Percentiles rank a stretch among this genome's conserved stretches.
phyloP scores from a whole-genome alignment of 2,329 filamentous ascomycete genomes.

The Davidsoniella neocaledoniae region DNA sequence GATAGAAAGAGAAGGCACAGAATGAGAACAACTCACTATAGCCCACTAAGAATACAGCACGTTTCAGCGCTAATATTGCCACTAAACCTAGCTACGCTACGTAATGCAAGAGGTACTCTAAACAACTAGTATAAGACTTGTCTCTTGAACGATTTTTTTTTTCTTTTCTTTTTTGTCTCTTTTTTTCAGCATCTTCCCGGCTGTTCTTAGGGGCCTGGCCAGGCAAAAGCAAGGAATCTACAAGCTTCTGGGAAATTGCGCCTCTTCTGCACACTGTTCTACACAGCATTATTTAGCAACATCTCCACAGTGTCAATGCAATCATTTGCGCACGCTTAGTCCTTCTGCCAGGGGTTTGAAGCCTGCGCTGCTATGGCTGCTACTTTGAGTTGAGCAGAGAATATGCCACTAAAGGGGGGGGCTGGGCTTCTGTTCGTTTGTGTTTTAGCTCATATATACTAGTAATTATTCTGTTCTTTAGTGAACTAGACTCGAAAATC shows the following conservation, averaged over 20 bases:
- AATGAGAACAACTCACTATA: background rate
- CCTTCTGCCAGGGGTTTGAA: background rate
- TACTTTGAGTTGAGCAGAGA: background rate
- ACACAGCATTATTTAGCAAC: background rate
- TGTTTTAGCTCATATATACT: too few relatives aligned
- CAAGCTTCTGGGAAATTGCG: constrained; percentile 4
- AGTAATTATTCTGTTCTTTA: too few relatives aligned
- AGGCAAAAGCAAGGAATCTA: constrained; percentile 1
- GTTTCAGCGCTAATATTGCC: background rate
- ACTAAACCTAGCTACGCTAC: background rate
- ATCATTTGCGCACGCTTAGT: background rate
- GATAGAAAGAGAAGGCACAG: background rate
- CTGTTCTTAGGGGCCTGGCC: background rate
- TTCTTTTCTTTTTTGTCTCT: background rate
- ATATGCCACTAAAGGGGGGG: background rate
- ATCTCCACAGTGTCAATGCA: background rate
- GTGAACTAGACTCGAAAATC: too few relatives aligned
- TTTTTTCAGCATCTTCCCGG: background rate
- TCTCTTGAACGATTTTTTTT: background rate
- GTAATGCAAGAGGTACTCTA: too few relatives aligned
- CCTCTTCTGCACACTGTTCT: background rate
- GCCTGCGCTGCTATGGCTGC: background rate
- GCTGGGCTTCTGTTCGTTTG: background rate
- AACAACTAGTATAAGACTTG: background rate
- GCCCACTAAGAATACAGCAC: background rate